These are phyloP conservation scores for Penicillium samsonianum DNA, from an alignment of 495 filamentous ascomycete genomes.

Conservation along the genomic window DNA sequence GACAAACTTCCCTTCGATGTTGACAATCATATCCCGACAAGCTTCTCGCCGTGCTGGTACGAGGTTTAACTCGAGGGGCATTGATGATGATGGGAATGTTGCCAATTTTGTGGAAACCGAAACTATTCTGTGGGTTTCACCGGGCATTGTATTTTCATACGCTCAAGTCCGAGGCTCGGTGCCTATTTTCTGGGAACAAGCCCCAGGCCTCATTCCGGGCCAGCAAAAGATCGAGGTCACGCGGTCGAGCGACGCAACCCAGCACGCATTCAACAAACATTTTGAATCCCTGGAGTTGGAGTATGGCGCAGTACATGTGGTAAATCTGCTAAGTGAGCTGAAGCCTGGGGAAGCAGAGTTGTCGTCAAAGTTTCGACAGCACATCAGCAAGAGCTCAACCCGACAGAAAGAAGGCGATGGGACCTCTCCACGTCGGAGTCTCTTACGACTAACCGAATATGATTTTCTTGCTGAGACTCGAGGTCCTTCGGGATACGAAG, in stretches of 20 bases:
- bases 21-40: conserved; percentile 88
- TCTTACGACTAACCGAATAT: conserved; percentile 79
- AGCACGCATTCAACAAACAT: conserved; percentile 94
- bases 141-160: conserved; percentile 84
- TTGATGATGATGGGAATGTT: conserved; percentile 96
- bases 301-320: conserved; percentile 86
- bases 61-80: conserved; percentile 91
- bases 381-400: conserved; percentile 69
- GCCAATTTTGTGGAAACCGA: conserved; percentile 86
- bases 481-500: conserved; percentile 83
- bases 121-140: conserved; percentile 68
- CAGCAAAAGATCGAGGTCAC: conserved; percentile 96
- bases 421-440: conserved; percentile 59
- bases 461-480: conserved; percentile 96
- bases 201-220: conserved; percentile 79
- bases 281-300: conserved; percentile 78
- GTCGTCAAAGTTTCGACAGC: conserved; percentile 72
- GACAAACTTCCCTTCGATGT: conserved; percentile 73
- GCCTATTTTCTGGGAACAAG: conserved; percentile 96
- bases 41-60: conserved; percentile 93
- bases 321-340: conserved; percentile 87
- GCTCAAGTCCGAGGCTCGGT: conserved; percentile 90
- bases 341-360: conserved; percentile 83
- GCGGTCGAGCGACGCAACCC: conserved; percentile 84
- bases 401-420: conserved; percentile 47